Base-by-base conservation (phyloP, 1,284 basidiomycete species). In the Vanrija humicola region DNA sequence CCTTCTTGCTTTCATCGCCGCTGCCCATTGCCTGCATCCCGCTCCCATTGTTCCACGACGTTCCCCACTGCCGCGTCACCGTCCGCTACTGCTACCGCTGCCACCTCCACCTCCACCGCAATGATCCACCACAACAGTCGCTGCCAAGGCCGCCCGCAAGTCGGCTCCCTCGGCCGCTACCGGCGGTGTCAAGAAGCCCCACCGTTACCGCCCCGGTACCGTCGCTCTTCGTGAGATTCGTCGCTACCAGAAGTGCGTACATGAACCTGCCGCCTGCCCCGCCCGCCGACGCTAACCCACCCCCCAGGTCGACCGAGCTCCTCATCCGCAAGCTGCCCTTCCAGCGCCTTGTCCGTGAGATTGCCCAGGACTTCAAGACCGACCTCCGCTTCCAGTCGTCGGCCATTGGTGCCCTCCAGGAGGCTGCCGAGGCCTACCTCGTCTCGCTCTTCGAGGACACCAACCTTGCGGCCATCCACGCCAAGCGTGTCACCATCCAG, bases 141-240 rank as follows among this genome's bases (percentile, higher is more conserved):
- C 40, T 42, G 40, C 40, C 40, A 42, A 42, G 40, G 40, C 40
- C 40, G 40, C 40, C 40, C 40, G 40, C 40, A 42, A 42, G 40
- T 42, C 40, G 9, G 40, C 40, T 15, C 40, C 40, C 40, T 42
- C 40, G n/a, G 40, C 40, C 40, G 40, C 40, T 18, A 42, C 40
- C 40, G 40, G 40, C 40, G 40, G 40, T 42, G 40, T 42, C 40
- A 42, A 42, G 42, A 55, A 62, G 80, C 89, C 89, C 60, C 90
- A 93, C 82, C 86, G 91, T 64, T 95, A 95, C 89, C 87, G 90
- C 76, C 93, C 92, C 63, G 93, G 93, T 82, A 96, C 93, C 62
- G 80, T 81, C 75, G 79, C 80, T 55, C 78, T 81, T 56, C 79
- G 80, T 69, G 81, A 82, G 73, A 82, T 82, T 67, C 71, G 80